These are phyloP conservation scores for Thalassiosira pacifica DNA, from an alignment of 352 stramenopile species.

Conservation along the genomic window DNA sequence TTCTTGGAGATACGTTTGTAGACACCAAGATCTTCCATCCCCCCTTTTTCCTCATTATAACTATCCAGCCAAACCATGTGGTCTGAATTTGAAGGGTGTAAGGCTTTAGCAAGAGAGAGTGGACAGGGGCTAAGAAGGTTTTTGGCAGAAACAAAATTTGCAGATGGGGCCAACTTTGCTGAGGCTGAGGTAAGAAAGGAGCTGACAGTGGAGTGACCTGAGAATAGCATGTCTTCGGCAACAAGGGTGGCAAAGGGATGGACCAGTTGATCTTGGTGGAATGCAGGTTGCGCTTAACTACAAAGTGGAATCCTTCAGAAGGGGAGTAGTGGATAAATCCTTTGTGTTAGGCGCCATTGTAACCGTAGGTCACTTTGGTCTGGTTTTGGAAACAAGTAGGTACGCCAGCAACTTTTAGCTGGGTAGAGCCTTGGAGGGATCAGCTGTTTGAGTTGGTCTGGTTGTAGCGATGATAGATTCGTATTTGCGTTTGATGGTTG, in stretches of 20 bases:
- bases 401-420: not conserved
- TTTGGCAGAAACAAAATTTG: conserved; percentile 12
- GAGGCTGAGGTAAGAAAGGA: conserved; percentile 15
- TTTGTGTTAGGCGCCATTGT: conserved; percentile 23
- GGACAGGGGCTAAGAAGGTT: conserved; percentile 27
- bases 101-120: conserved; percentile 5
- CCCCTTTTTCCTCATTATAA: conserved; percentile 14
- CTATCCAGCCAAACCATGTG: conserved; percentile 24
- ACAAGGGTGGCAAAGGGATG: not conserved
- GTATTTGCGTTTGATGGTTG: not conserved
- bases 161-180: conserved; percentile 10
- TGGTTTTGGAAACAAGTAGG: not conserved
- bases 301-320: conserved; percentile 1
- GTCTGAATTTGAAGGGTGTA: conserved; percentile 23
- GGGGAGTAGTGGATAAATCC: not conserved
- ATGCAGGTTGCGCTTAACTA: not conserved
- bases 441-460: not conserved
- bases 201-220: conserved; percentile 18
- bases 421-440: not conserved
- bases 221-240: conserved; percentile 14
- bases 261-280: conserved; percentile 15
- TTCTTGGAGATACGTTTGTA: conserved; percentile 3
- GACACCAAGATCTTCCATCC: not conserved
- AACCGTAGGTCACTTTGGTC: conserved; percentile 18
- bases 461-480: not conserved